Evolutionary conservation across 2,329 filamentous ascomycete genomes (phyloP).

Genomic region (Aphanoascus verrucosus): DNA sequence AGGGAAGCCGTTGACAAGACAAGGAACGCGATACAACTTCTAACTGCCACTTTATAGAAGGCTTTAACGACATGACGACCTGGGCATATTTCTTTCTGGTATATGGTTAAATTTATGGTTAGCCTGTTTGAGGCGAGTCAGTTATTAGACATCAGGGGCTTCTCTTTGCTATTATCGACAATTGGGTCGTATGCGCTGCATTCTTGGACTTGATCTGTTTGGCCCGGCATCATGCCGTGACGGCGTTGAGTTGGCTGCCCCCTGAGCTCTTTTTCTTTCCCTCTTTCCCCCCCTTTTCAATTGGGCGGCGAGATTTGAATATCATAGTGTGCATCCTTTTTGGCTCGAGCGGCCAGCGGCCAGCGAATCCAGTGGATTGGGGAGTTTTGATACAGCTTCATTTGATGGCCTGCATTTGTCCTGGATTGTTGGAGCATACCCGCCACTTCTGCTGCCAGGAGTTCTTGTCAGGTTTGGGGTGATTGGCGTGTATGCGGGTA

Average conservation of each 20-base stretch:
- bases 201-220: not conserved
- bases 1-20: slow-evolving; percentile 42
- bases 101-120: not conserved
- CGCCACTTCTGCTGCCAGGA: not conserved
- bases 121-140: not conserved
- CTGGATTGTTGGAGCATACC: not conserved
- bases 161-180: not conserved
- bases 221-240: no score
- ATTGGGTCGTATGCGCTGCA: not conserved
- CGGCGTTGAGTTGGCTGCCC: no score
- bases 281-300: no score
- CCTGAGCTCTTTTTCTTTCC: no score
- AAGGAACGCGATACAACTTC: slow-evolving; percentile 41
- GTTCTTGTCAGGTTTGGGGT: not conserved
- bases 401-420: no score
- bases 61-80: slow-evolving; percentile 6
- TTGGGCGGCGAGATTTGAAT: no score
- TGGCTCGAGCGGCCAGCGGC: no score
- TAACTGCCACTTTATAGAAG: slow-evolving; percentile 15
- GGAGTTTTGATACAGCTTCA: not conserved
- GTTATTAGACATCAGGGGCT: not conserved
- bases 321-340: no score
- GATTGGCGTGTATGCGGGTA: not conserved
- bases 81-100: slow-evolving; percentile 3
- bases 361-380: not conserved